Percentiles rank a stretch among this genome's conserved stretches.
phyloP scores from a whole-genome alignment of 345 rosid species.

The Acer negundo region DNA sequence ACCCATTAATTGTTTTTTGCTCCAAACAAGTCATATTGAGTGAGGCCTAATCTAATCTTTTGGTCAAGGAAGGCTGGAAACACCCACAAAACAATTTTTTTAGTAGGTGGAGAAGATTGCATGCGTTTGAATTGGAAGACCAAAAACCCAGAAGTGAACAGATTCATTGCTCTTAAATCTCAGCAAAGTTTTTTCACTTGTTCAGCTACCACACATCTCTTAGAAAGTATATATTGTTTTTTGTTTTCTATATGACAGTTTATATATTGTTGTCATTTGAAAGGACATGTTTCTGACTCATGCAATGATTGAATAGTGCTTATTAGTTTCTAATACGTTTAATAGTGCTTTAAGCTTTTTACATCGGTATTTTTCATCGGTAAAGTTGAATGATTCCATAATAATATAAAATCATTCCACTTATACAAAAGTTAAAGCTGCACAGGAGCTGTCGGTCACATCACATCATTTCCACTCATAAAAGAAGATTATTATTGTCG shows the following conservation, averaged over 20 bases:
- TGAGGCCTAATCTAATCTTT: too few relatives aligned
- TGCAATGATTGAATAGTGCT: neutral
- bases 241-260: neutral
- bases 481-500: too few relatives aligned
- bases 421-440: too few relatives aligned
- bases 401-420: too few relatives aligned
- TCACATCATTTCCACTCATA: too few relatives aligned
- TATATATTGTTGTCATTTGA: slow-evolving; percentile 18
- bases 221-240: neutral
- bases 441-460: too few relatives aligned
- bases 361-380: too few relatives aligned
- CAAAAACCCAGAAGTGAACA: slow-evolving; percentile 1
- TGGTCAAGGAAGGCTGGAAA: slow-evolving; percentile 8
- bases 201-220: slow-evolving; percentile 3
- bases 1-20: too few relatives aligned
- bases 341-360: too few relatives aligned
- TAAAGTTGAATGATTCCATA: too few relatives aligned
- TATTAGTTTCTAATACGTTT: too few relatives aligned
- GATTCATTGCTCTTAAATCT: slow-evolving; percentile 1
- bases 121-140: neutral
- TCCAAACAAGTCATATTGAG: too few relatives aligned
- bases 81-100: slow-evolving; percentile 8
- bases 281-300: slow-evolving; percentile 14
- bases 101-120: slow-evolving; percentile 10
- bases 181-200: neutral